Conservation (phyloP, 257 asterid species). For the Thymus quinquecostatus region DNA sequence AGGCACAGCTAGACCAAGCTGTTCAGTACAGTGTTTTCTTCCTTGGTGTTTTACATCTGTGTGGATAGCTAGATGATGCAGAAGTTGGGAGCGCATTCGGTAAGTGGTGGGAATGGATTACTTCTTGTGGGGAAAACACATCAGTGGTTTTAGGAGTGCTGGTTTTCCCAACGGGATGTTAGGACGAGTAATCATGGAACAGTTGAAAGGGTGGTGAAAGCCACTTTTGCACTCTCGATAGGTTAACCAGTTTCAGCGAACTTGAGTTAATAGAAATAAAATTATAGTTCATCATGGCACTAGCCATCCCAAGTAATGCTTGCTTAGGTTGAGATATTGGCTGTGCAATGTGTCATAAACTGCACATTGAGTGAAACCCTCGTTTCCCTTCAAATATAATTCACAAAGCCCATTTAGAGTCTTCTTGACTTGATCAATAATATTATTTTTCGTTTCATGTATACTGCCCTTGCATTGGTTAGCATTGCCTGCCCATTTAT, state of each 20-base stretch:
- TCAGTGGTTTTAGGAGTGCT: not conserved
- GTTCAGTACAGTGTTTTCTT: not conserved
- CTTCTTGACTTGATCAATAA: not conserved
- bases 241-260: not conserved
- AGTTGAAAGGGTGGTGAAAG: not conserved
- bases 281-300: conserved; percentile 7
- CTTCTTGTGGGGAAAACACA: not conserved
- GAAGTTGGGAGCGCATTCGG: not conserved
- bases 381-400: conserved; percentile 12
- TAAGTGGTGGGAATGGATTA: not conserved
- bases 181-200: not conserved
- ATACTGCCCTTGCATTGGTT: conserved; percentile 12
- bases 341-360: not conserved
- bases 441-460: conserved; percentile 15
- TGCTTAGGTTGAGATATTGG: not conserved
- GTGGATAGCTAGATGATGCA: conserved; percentile 5
- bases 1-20: not conserved
- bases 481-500: conserved; percentile 8
- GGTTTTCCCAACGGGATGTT: conserved; percentile 17
- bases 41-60: conserved; percentile 2
- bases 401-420: conserved; percentile 5
- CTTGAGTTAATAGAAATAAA: conserved; percentile 15
- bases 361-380: not conserved
- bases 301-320: not conserved
- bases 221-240: not conserved